Percentiles rank a stretch among this genome's conserved stretches.
Evolutionary conservation across 2,329 filamentous ascomycete species (phyloP).

Genomic region (Penicillium expansum): DNA sequence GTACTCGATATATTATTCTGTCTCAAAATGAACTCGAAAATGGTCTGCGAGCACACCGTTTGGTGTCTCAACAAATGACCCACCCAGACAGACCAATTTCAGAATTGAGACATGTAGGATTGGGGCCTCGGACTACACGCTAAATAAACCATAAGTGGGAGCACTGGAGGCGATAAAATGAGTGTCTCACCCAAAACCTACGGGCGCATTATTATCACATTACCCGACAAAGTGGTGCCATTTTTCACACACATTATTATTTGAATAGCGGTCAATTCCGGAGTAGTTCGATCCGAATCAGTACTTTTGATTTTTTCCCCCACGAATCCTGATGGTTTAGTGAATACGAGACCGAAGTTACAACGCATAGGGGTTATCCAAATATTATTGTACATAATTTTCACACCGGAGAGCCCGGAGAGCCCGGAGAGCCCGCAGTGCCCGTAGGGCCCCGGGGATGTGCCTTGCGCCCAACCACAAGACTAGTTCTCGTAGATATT

Average conservation of each 20-base stretch:
- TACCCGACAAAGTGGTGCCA: neutral
- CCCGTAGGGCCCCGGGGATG: too few species aligned
- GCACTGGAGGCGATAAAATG: neutral
- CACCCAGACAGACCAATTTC: neutral
- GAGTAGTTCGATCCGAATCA: neutral
- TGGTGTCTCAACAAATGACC: neutral
- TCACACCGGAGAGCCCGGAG: neutral
- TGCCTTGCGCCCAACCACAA: neutral
- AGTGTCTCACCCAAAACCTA: constrained; percentile 4
- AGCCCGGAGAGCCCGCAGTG: too few species aligned
- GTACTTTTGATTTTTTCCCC: neutral
- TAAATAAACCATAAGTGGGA: neutral
- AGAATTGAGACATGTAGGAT: neutral
- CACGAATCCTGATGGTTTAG: too few species aligned
- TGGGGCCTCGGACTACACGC: neutral
- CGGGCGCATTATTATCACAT: neutral
- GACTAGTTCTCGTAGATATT: constrained; percentile 14
- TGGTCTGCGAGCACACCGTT: neutral
- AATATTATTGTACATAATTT: neutral
- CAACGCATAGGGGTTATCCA: neutral
- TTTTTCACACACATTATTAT: neutral
- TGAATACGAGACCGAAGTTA: neutral
- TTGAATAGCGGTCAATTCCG: neutral
- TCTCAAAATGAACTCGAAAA: neutral
- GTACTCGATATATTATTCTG: neutral